Conservation (phyloP, 345 rosid genomes). For the Theobroma cacao region DNA sequence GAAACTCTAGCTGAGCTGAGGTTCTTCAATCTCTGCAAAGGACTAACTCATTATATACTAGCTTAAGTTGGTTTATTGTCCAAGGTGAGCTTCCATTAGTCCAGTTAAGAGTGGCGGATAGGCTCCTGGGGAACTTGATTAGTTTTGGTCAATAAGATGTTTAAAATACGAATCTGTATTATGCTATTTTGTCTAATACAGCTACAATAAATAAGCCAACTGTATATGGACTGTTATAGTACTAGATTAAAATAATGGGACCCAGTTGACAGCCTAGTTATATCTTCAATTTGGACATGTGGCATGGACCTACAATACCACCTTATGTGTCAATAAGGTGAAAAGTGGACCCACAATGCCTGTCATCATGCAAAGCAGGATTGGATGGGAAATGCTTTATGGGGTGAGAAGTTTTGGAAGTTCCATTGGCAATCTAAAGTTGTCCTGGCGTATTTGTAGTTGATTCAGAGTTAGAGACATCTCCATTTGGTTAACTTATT, state of each 20-base stretch:
- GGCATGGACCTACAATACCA: conserved; percentile 1
- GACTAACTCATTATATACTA: not conserved
- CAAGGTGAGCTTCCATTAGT: not conserved
- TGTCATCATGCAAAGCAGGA: conserved; percentile 12
- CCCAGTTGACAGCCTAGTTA: conserved; percentile 10
- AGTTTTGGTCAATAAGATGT: not conserved
- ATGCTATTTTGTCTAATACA: not conserved
- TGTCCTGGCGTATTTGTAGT: not conserved
- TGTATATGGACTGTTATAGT: not conserved
- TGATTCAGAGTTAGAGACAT: not conserved
- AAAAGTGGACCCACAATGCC: conserved; percentile 10
- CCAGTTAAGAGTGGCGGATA: not conserved
- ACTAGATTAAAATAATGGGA: not conserved
- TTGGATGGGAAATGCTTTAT: not conserved
- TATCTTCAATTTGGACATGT: not conserved
- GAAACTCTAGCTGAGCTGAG: not conserved
- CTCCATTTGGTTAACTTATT: conserved; percentile 5
- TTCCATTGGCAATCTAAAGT: not conserved
- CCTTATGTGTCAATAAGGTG: conserved; percentile 4
- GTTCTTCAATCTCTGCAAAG: conserved; percentile 1
- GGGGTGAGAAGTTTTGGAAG: not conserved
- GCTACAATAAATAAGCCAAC: conserved; percentile 3
- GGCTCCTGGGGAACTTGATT: not conserved
- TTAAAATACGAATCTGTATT: not conserved
- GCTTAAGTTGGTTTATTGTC: not conserved